A percentile compares a stretch with the other conserved stretches of the same genome.
Evolutionary conservation across 352 stramenopile genomes (phyloP).

Genomic region (Globisporangium lucens): DNA sequence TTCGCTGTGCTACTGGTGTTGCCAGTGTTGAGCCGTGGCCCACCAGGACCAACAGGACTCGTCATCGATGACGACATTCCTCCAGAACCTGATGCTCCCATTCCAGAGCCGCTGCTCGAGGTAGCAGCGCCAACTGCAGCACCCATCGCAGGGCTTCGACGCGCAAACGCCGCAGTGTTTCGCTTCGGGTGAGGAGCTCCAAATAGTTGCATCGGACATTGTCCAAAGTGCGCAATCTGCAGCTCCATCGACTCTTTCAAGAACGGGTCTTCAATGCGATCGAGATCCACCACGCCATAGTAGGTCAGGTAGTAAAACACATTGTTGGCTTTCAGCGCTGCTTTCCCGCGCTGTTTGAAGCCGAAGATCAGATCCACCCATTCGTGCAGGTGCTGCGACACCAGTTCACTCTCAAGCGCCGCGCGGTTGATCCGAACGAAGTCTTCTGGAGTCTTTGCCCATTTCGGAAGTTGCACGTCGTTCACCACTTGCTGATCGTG

Average conservation of each 20-base stretch:
- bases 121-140: conserved; percentile 5
- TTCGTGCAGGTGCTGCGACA: conserved; percentile 95
- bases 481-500: conserved; percentile 80
- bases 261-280: conserved; percentile 94
- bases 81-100: neutral
- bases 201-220: conserved; percentile 97
- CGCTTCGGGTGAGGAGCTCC: conserved; percentile 66
- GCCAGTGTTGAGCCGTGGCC: neutral
- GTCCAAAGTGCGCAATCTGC: conserved; percentile 99
- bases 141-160: conserved; percentile 16
- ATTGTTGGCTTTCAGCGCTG: conserved; percentile 94
- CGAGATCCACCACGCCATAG: conserved; percentile 95
- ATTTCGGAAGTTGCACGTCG: conserved; percentile 96
- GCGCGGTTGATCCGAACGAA: conserved; percentile 96
- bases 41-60: conserved; percentile 13
- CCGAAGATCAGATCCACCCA: conserved; percentile 99
- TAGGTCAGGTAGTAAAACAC: conserved; percentile 95
- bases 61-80: conserved; percentile 7
- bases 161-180: conserved; percentile 26
- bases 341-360: conserved; percentile 95
- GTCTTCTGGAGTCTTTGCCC: conserved; percentile 92
- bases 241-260: conserved; percentile 93
- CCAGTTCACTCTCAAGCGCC: conserved; percentile 97
- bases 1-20: conserved; percentile 16
- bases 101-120: conserved; percentile 3